A percentile compares a stretch with the other conserved stretches of the same genome.
Conservation (phyloP, 345 rosid species). For the Kernera saxatilis region DNA sequence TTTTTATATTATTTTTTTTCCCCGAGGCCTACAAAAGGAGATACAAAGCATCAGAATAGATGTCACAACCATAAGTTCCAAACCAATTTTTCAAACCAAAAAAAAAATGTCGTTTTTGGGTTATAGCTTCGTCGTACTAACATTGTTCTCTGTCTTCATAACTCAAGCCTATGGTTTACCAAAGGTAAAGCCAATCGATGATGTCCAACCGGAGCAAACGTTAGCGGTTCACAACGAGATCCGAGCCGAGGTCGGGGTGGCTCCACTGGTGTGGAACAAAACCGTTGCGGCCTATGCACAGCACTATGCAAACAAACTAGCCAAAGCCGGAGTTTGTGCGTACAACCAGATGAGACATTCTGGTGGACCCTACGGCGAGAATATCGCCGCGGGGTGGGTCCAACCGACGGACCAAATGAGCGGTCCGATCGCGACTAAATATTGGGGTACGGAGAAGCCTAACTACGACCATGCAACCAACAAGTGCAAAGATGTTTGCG, state of each 20-base stretch:
- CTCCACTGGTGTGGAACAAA: slow-evolving; percentile 41
- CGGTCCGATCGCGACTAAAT: slow-evolving; percentile 35
- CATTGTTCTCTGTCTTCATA: not conserved
- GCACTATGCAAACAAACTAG: slow-evolving; percentile 22
- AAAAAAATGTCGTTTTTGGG: not conserved
- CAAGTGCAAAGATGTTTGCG: slow-evolving; percentile 39
- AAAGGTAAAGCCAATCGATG: slow-evolving; percentile 18
- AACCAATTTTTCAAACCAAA: not conserved
- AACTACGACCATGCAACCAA: slow-evolving; percentile 46
- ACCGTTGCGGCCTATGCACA: slow-evolving; percentile 42
- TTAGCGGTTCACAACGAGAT: slow-evolving; percentile 41
- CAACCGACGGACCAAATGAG: slow-evolving; percentile 19
- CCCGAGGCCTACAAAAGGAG: slow-evolving; percentile 14
- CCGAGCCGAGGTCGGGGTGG: slow-evolving; percentile 41
- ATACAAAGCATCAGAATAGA: not conserved
- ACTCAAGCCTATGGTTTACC: slow-evolving; percentile 13
- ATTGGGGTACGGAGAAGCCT: slow-evolving; percentile 52
- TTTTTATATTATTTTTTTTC: not conserved
- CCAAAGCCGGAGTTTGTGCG: slow-evolving; percentile 29
- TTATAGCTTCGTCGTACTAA: not conserved
- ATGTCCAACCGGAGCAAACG: slow-evolving; percentile 33
- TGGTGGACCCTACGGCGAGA: slow-evolving; percentile 48
- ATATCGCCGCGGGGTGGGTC: slow-evolving; percentile 39
- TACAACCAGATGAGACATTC: slow-evolving; percentile 31
- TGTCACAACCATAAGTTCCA: slow-evolving; percentile 4